phyloP scores from a whole-genome alignment of 2,329 filamentous ascomycete species.

The Bipolaris zeicola region DNA sequence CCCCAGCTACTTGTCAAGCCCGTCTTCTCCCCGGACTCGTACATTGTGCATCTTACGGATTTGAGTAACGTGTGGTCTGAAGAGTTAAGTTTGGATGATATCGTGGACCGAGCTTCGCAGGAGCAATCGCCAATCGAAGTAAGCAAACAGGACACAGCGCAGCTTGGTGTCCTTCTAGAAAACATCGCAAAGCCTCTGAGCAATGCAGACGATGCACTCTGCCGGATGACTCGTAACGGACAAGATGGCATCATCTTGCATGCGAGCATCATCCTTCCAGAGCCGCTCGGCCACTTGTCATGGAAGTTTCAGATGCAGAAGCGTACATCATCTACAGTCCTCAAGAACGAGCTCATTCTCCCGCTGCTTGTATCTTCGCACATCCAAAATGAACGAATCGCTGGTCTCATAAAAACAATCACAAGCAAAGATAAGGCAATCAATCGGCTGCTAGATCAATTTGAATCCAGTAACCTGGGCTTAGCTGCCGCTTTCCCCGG shows the following conservation, averaged over 20 bases:
- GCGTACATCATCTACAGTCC: constrained; percentile 44
- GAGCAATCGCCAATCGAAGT: constrained; percentile 76
- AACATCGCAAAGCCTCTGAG: constrained; percentile 62
- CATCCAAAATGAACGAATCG: constrained; percentile 55
- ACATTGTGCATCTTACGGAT: constrained; percentile 72
- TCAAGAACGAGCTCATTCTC: constrained; percentile 59
- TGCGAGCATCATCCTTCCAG: constrained; percentile 65
- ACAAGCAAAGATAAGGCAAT: constrained; percentile 65
- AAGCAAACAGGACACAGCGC: constrained; percentile 65
- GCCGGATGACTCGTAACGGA: constrained; percentile 41
- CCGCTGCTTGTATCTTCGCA: constrained; percentile 59
- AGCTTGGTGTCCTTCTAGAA: constrained; percentile 69
- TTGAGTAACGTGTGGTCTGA: constrained; percentile 76
- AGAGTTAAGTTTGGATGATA: constrained; percentile 63
- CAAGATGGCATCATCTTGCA: constrained; percentile 55
- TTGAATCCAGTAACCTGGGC: constrained; percentile 62
- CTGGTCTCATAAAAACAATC: constrained; percentile 56
- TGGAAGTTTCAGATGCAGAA: constrained; percentile 68
- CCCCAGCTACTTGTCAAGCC: constrained; percentile 70
- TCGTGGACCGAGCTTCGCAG: constrained; percentile 66
- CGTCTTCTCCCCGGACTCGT: constrained; percentile 60
- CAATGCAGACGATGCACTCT: constrained; percentile 44
- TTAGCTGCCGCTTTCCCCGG: constrained; percentile 63
- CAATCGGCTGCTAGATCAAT: constrained; percentile 62
- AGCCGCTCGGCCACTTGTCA: constrained; percentile 64